phyloP scores from a whole-genome alignment of 2,329 filamentous ascomycete species.

The Fusarium sp. region DNA sequence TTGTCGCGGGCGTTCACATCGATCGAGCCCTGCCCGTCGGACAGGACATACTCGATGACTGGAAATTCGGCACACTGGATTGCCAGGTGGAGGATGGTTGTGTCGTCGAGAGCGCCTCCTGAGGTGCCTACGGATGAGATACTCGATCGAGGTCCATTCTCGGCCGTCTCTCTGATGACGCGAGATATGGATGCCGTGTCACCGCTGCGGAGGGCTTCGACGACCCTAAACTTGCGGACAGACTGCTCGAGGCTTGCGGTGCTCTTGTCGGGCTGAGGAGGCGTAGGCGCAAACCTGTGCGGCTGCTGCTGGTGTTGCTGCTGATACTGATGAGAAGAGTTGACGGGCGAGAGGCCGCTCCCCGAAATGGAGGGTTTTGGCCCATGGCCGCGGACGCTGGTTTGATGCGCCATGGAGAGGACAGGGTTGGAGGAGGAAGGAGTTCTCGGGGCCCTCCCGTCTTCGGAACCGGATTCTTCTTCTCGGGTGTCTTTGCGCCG shows the following conservation, averaged over 20 bases:
- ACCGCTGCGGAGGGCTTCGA: constrained; percentile 90
- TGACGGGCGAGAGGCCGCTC: constrained; percentile 56
- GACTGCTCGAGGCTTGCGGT: constrained; percentile 84
- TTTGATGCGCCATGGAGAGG: constrained; percentile 53
- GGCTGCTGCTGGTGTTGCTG: constrained; percentile 33
- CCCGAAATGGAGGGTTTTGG: constrained; percentile 61
- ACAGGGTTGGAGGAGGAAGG: constrained; percentile 45
- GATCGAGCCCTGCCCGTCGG: constrained; percentile 73
- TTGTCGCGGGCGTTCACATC: constrained; percentile 92
- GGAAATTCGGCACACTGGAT: constrained; percentile 94
- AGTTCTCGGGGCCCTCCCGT: constrained; percentile 57
- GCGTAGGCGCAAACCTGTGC: constrained; percentile 44
- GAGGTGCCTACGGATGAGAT: constrained; percentile 64
- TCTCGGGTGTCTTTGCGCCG: constrained; percentile 63
- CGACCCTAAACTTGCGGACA: constrained; percentile 92
- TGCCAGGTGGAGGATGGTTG: constrained; percentile 90
- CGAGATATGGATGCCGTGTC: constrained; percentile 92
- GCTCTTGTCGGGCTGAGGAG: constrained; percentile 54
- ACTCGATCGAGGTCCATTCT: constrained; percentile 66
- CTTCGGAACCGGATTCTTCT: constrained; percentile 66
- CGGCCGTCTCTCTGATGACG: constrained; percentile 77
- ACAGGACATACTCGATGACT: constrained; percentile 95
- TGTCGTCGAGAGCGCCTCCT: constrained; percentile 75
- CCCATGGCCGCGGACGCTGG: constrained; percentile 56
- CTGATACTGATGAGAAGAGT: constrained; percentile 40